Base-by-base conservation (phyloP, 108 stramenopile genomes). In the Skeletonema grethae region DNA sequence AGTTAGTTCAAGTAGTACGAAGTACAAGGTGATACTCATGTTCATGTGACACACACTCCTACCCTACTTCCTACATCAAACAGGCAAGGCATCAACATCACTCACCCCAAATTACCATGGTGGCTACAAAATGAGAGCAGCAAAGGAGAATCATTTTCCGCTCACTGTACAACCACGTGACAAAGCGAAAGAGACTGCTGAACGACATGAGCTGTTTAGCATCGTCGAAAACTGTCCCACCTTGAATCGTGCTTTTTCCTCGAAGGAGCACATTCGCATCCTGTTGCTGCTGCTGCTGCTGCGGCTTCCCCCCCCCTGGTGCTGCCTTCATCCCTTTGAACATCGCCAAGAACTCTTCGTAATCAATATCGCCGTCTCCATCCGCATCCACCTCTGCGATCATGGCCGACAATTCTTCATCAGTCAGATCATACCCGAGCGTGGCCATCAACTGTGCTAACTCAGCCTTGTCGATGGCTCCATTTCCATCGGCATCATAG, bases 61-160 rank as follows among this genome's bases (percentile, higher is more conserved):
- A n/a, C n/a, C n/a, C n/a, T n/a, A n/a, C n/a, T n/a, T n/a, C n/a
- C n/a, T n/a, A n/a, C n/a, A n/a, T n/a, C n/a, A n/a, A n/a, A n/a
- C n/a, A n/a, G 16, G 12, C 45, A 46, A 46, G 45, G 45, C 45
- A 46, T 3, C 3, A 46, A 15, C 3, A 31, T 5, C 16, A 46
- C 45, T 46, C 45, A 46, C 58, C n/a, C 58, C 58, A 59, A 59
- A 59, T 59, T 12, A 59, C 58, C 58, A 59, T 59, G 8, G 58
- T 59, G 18, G 58, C 58, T 13, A 59, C 58, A 59, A 59, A 59
- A 32, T 59, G 58, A 15, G 30, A 31, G 58, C 10, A 32, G 29
- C 13, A 13, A 22, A 59, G 30, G 58, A 59, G 29, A 28, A 59
- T 31, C 25, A 59, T 28, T 18, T 59, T 59, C 30, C 58, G 12